Percentiles rank a stretch among this genome's conserved stretches.
Conservation (phyloP, 768 basidiomycete genomes). For the Rhodotorula toruloides region DNA sequence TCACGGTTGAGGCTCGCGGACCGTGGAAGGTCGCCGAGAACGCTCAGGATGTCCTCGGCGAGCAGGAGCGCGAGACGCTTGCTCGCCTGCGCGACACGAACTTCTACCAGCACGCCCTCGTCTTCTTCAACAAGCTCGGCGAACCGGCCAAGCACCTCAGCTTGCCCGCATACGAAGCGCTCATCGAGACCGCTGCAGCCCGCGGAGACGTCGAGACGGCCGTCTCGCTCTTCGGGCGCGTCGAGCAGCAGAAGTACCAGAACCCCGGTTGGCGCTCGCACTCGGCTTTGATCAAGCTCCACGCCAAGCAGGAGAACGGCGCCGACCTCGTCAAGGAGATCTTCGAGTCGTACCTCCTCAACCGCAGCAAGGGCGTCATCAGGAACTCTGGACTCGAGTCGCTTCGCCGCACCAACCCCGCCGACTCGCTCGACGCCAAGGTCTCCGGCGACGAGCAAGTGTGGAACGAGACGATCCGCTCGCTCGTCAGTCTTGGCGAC, state of each 20-base stretch:
- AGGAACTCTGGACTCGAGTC: background rate
- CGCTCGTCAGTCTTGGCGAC: conserved; percentile 52
- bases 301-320: conserved; percentile 32
- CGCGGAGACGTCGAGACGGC: conserved; percentile 33
- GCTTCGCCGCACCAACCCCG: conserved; percentile 5
- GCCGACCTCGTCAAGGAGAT: conserved; percentile 23
- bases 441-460: conserved; percentile 54
- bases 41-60: background rate
- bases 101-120: conserved; percentile 19
- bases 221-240: conserved; percentile 25
- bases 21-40: background rate
- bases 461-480: conserved; percentile 61
- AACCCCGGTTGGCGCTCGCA: background rate
- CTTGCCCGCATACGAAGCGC: background rate
- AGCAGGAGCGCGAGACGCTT: conserved; percentile 12
- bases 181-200: conserved; percentile 9
- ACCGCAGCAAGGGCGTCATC: background rate
- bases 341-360: conserved; percentile 28
- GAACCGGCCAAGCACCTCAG: conserved; percentile 17
- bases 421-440: conserved; percentile 38
- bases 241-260: conserved; percentile 24
- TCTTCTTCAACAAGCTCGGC: conserved; percentile 36
- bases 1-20: conserved; percentile 8
- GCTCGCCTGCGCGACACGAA: conserved; percentile 3
- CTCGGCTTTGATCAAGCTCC: conserved; percentile 11